Evolutionary conservation across 2,329 filamentous ascomycete species (phyloP), one percentile per base, ranked within the genome.

Genomic region (Fusarium sp.): DNA sequence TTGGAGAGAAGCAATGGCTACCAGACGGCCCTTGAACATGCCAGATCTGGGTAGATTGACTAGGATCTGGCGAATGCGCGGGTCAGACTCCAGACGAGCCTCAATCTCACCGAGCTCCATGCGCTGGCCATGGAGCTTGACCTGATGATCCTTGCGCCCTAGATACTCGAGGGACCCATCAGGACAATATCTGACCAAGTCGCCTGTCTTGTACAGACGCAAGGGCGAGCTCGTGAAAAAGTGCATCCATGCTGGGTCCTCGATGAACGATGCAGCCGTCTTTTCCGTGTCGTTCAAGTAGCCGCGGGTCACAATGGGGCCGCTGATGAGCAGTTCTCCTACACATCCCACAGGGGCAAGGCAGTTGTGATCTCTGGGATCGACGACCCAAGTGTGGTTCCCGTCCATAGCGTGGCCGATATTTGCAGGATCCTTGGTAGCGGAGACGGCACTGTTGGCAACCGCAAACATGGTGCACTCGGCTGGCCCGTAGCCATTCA

Each of bases 71-170:
- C 74, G 92, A 81, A 73, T 92, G 75, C 56, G 87, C 80, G 25
- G 87, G 88, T 80, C 89, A 84, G 78, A 91, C 87, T 66, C 62
- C 8, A 74, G 71, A 25, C 89, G 87, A 72, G 87, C 53, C 36
- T 80, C 78, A 7, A 80, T 75, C 58, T 80, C 79, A 6, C 74
- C 77, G 3, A 87, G 80, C 77, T 87, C 90, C 60, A 89, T 81
- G 47, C 88, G 79, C 64, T 85, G 89, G 17, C 90, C 90, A 25
- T 72, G 63, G 4, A 74, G 59, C 17, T 75, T 76, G 52, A 75
- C 71, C 12, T 76, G 73, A 1, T 63, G 46, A 17, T 75, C 88
- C 70, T 88, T 88, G 11, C 89, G 82, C n/a, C 87, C 87, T 41
- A 87, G 70, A 46, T 83, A 86, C 0, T 79, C 64, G 13, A 87